A percentile compares a stretch with the other conserved stretches of the same genome.
These are phyloP conservation scores for Sistotremastrum suecicum DNA, from an alignment of 768 basidiomycete genomes.

Conservation along the genomic window DNA sequence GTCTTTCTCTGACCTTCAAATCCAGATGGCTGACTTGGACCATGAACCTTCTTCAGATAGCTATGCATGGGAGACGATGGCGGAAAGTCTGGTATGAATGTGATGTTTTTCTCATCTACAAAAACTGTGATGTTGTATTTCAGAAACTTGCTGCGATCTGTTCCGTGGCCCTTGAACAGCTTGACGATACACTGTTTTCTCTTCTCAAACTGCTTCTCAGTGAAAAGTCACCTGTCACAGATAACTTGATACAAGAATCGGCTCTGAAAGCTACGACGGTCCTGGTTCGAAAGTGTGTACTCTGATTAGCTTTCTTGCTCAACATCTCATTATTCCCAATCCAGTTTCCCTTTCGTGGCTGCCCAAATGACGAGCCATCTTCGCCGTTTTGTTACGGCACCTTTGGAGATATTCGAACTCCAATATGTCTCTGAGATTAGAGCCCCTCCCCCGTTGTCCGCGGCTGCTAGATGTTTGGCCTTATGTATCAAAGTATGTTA, in stretches of 20 bases:
- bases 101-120: background rate
- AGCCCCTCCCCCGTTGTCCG: conserved; percentile 63
- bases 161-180: conserved; percentile 51
- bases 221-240: conserved; percentile 65
- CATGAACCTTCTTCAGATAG: conserved; percentile 65
- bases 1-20: conserved; percentile 62
- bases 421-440: conserved; percentile 62
- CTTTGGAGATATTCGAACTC: conserved; percentile 77
- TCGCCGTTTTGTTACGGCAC: conserved; percentile 78
- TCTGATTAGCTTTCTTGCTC: background rate
- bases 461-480: conserved; percentile 83
- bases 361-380: conserved; percentile 61
- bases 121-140: background rate
- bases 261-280: conserved; percentile 77
- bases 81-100: conserved; percentile 62
- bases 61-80: conserved; percentile 90
- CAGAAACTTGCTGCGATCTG: conserved; percentile 83
- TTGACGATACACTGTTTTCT: conserved; percentile 56
- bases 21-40: conserved; percentile 76
- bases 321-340: background rate
- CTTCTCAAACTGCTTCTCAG: conserved; percentile 65
- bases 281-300: conserved; percentile 62
- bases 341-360: conserved; percentile 73
- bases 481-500: conserved; percentile 66
- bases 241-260: conserved; percentile 78